Base-by-base conservation (phyloP, 768 basidiomycete genomes). In the Cyclocybe cylindracea region DNA sequence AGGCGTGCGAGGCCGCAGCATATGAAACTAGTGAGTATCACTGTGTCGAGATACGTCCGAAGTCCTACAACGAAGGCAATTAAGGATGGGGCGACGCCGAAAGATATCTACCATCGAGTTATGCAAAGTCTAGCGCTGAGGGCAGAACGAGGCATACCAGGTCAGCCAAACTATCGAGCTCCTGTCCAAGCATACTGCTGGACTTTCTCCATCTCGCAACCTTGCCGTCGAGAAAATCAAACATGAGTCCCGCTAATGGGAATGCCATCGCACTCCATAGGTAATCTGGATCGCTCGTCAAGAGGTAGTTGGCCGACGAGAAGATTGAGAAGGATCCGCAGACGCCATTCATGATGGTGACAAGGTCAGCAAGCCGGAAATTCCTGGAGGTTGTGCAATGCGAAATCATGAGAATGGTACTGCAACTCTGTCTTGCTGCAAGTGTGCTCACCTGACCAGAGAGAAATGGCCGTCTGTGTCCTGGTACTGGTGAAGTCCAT, bases 271-370 rank as follows among this genome's bases (percentile, higher is more conserved):
- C 97, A 49, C 83, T 83, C 86, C 89, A 88, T 53, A 97, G 75
- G 70, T 88, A 86, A 61, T 84, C 83, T 55, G 82, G 79, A 65
- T 95, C 89, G 55, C 87, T 83, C 18, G 87, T 86, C 39, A 86
- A 50, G 60, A 98, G 82, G 77, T 95, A 99, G 46, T 85, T 85
- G 41, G 91, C 94, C 5, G 92, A 94, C 35, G 87, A 91, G 70
- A 98, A 94, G 66, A 99, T 83, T 24, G 94, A 98, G 61, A 96
- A 87, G 13, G 91, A 90, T 51, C 97, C 97, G 73, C 97, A 99
- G 69, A 98, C 89, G 40, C 97, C 97, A 67, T 99, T 99, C 88
- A 95, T 94, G 58, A 99, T 94, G 34, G 97, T 99, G 61, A 99
- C 94, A 46, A 97, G 80, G 76, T 99, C 97, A 58, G 97, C 97